Evolutionary conservation across 2,329 filamentous ascomycete species (phyloP).

Genomic region (Hypoxylon sp.): DNA sequence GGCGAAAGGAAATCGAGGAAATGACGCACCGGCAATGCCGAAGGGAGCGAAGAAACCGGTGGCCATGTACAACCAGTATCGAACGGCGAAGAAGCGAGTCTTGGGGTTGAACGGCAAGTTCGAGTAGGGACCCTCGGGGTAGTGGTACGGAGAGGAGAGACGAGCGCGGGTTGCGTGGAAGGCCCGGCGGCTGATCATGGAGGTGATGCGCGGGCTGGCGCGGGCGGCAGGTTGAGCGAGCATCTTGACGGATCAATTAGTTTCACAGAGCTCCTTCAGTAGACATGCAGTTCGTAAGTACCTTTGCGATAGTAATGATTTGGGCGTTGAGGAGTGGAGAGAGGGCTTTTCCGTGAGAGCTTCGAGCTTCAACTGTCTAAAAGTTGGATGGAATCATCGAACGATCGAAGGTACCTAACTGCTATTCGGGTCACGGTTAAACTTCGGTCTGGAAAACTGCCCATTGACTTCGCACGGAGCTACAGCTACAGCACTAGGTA

Average conservation of each 20-base stretch:
- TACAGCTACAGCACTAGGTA: conserved; percentile 1
- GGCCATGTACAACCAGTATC: conserved; percentile 82
- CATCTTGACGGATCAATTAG: conserved; percentile 77
- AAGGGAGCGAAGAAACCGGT: conserved; percentile 74
- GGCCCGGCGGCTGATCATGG: conserved; percentile 86
- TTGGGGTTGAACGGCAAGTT: conserved; percentile 98
- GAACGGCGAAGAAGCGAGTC: conserved; percentile 84
- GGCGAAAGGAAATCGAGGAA: conserved; percentile 37
- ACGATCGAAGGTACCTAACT: conserved; percentile 33
- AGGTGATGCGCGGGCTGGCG: conserved; percentile 72
- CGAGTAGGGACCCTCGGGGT: conserved; percentile 93
- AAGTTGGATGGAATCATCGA: conserved; percentile 39
- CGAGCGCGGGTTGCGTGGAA: conserved; percentile 93
- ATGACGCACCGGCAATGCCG: conserved; percentile 71
- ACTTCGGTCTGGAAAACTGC: conserved; percentile 29
- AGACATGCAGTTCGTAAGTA: conserved; percentile 21
- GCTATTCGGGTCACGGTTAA: conserved; percentile 32
- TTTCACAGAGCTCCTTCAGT: conserved; percentile 24
- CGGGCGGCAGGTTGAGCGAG: conserved; percentile 78
- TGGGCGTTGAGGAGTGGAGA: conserved; percentile 39
- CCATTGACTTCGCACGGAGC: not conserved
- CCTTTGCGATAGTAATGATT: conserved; percentile 41
- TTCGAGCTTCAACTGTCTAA: conserved; percentile 22
- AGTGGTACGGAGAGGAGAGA: conserved; percentile 94
- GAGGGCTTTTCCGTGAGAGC: conserved; percentile 13